These are phyloP conservation scores for Magnolia changhungtana DNA, from an alignment of 164 flowering plant species.

Conservation along the genomic window DNA sequence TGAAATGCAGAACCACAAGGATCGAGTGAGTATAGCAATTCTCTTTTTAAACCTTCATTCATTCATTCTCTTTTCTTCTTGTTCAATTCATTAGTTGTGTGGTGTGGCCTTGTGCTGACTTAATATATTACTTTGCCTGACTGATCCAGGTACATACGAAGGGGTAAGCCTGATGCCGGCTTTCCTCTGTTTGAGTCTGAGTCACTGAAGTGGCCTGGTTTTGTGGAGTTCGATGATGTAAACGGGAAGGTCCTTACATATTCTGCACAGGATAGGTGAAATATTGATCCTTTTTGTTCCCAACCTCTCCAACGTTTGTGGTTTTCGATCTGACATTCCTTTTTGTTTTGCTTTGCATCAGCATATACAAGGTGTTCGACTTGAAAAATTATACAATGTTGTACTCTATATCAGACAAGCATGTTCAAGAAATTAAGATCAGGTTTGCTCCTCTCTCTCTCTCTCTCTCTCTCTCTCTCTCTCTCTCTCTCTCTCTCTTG, in stretches of 20 bases:
- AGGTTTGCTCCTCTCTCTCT: slow-evolving; percentile 43
- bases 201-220: slow-evolving; percentile 96
- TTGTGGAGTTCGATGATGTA: slow-evolving; percentile 99
- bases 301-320: background rate
- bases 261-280: slow-evolving; percentile 84
- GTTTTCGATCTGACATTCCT: slow-evolving; percentile 9
- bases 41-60: background rate
- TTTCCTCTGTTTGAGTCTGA: slow-evolving; percentile 93
- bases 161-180: slow-evolving; percentile 92
- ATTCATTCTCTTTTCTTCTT: background rate
- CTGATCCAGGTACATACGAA: slow-evolving; percentile 59
- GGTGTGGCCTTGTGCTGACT: too few relatives aligned
- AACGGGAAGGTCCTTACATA: slow-evolving; percentile 97
- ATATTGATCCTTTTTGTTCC: background rate
- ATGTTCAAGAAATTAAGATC: slow-evolving; percentile 95
- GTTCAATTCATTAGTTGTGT: too few relatives aligned
- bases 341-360: slow-evolving; percentile 18
- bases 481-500: background rate
- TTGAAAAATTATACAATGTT: slow-evolving; percentile 87
- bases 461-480: background rate
- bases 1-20: slow-evolving; percentile 96
- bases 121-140: background rate
- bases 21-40: slow-evolving; percentile 61
- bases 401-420: slow-evolving; percentile 85
- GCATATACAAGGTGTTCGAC: slow-evolving; percentile 94